Evolutionary conservation across 192 early-diverging fungal species (phyloP).

Genomic region (Podila epigama): DNA sequence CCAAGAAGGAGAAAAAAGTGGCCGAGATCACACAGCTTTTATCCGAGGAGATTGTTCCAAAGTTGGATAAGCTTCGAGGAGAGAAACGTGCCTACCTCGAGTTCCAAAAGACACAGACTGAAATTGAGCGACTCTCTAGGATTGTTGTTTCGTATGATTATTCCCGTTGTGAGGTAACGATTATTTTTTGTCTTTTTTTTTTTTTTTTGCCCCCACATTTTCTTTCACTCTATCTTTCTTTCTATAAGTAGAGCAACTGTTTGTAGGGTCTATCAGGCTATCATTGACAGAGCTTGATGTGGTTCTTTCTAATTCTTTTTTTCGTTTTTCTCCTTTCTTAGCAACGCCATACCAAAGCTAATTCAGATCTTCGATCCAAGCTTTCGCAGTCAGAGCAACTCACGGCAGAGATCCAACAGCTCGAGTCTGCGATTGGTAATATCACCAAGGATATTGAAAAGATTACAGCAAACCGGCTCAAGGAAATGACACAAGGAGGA

Average conservation of each 20-base stretch:
- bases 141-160: slow-evolving; percentile 89
- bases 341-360: slow-evolving; percentile 37
- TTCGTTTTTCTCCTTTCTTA: neutral
- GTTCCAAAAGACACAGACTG: slow-evolving; percentile 90
- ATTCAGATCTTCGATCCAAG: slow-evolving; percentile 47
- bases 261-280: too few species aligned
- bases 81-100: slow-evolving; percentile 91
- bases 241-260: too few species aligned
- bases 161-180: slow-evolving; percentile 68
- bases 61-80: slow-evolving; percentile 86
- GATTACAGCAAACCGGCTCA: slow-evolving; percentile 27
- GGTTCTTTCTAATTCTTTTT: too few species aligned
- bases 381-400: slow-evolving; percentile 31
- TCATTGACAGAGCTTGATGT: too few species aligned
- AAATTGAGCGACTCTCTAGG: slow-evolving; percentile 85
- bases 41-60: slow-evolving; percentile 89
- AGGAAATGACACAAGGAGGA: slow-evolving; percentile 66
- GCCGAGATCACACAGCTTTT: slow-evolving; percentile 91
- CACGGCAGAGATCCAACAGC: slow-evolving; percentile 51
- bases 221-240: too few species aligned
- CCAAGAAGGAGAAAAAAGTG: slow-evolving; percentile 95
- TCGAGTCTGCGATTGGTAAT: slow-evolving; percentile 69
- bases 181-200: neutral
- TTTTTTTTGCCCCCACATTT: neutral
- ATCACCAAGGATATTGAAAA: slow-evolving; percentile 61